A percentile compares a stretch with the other conserved stretches of the same genome.
Conservation (phyloP, 1,284 basidiomycete genomes). For the Ganoderma leucocontextum region DNA sequence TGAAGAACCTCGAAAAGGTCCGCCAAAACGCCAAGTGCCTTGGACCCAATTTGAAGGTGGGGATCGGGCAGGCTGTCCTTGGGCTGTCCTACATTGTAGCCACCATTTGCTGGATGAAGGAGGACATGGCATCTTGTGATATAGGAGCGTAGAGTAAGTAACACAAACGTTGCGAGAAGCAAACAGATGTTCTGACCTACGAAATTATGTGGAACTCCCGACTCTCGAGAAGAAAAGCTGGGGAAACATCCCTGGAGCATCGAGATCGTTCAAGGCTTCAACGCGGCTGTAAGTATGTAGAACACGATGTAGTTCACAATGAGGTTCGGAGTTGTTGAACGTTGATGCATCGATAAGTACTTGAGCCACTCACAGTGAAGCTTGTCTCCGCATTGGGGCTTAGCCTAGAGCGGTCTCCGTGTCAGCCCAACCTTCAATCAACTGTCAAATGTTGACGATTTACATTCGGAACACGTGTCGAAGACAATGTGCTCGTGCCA, state of each 20-base stretch:
- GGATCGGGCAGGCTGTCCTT: not conserved
- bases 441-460: not conserved
- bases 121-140: not conserved
- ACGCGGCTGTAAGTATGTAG: not conserved
- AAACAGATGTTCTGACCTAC: not conserved
- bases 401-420: not conserved
- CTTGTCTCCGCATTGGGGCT: not conserved
- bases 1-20: no score
- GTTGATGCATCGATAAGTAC: not conserved
- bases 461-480: not conserved
- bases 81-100: not conserved
- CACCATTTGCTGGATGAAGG: not conserved
- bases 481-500: not conserved
- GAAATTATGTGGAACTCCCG: not conserved
- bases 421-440: conserved; percentile 3
- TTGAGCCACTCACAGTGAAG: not conserved
- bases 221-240: not conserved
- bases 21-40: no score
- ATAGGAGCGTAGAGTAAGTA: not conserved
- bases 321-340: not conserved
- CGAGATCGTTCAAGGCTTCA: no score
- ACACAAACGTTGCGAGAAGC: not conserved
- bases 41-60: not conserved
- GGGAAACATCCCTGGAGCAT: no score
- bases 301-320: not conserved